Conservation (phyloP, 306 rosid genomes). For the Pterocarpus macrocarpus region DNA sequence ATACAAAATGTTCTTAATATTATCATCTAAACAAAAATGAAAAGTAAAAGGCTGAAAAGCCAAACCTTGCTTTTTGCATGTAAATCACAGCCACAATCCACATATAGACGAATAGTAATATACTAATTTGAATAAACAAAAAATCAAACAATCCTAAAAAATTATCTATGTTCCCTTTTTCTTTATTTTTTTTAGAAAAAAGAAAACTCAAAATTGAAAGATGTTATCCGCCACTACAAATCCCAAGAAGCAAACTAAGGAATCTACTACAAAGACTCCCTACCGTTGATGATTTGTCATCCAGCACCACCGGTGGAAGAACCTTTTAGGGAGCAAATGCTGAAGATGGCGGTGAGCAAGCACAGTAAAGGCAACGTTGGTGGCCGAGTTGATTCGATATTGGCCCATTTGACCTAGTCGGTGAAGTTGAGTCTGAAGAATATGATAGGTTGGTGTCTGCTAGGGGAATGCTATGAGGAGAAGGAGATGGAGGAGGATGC, state of each 20-base stretch:
- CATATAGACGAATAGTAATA: neutral
- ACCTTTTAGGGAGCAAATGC: conserved; percentile 68
- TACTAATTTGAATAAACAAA: neutral
- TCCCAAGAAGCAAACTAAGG: conserved; percentile 76
- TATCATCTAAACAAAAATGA: conserved; percentile 6
- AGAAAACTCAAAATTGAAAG: conserved; percentile 8
- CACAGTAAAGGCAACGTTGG: conserved; percentile 18
- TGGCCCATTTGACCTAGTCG: conserved; percentile 66
- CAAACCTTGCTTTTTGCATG: conserved; percentile 34
- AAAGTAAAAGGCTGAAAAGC: conserved; percentile 41
- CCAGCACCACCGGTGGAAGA: conserved; percentile 69
- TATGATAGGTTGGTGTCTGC: conserved; percentile 61
- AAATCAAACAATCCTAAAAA: conserved; percentile 16
- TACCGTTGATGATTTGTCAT: conserved; percentile 62
- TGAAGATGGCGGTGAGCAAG: conserved; percentile 62
- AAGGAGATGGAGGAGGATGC: conserved; percentile 85
- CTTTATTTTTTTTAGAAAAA: neutral
- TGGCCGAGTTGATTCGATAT: conserved; percentile 63
- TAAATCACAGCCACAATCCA: neutral
- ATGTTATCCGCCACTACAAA: conserved; percentile 70
- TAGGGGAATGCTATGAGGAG: conserved; percentile 82
- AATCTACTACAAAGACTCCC: conserved; percentile 70
- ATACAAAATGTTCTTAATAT: neutral
- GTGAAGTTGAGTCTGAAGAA: conserved; percentile 67
- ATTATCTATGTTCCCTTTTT: neutral